phyloP scores from a whole-genome alignment of 1,284 basidiomycete species.

The Afroboletus lepidellus region DNA sequence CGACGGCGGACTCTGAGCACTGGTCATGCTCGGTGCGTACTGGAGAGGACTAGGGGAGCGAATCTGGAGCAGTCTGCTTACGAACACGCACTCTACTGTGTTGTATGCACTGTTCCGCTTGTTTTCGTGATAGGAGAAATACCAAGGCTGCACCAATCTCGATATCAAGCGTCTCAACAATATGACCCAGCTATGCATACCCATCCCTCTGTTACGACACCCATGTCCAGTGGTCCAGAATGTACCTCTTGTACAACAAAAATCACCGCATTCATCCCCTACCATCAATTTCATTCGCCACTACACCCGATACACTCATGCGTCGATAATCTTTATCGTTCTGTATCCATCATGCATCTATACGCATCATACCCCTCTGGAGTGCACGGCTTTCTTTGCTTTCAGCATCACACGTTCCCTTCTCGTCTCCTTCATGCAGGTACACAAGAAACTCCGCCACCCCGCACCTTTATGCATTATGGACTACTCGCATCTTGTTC shows the following conservation, averaged over 20 bases:
- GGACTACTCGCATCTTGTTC: constrained; percentile 29
- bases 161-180: constrained; percentile 15
- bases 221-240: constrained; percentile 8
- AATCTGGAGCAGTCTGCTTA: constrained; percentile 17
- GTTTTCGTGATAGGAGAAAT: constrained; percentile 36
- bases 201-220: constrained; percentile 5
- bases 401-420: constrained; percentile 12
- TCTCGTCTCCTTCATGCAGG: constrained; percentile 21
- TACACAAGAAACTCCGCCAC: constrained; percentile 20
- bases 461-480: constrained; percentile 30
- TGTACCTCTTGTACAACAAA: constrained; percentile 28
- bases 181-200: constrained; percentile 1
- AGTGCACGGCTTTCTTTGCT: constrained; percentile 13
- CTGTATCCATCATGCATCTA: constrained; percentile 37
- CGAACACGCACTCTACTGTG: constrained; percentile 26
- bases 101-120: constrained; percentile 31
- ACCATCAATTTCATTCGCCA: constrained; percentile 12
- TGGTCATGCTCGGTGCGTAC: constrained; percentile 19
- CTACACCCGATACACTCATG: constrained; percentile 31
- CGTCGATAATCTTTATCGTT: constrained; percentile 35
- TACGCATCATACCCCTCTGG: constrained; percentile 29
- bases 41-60: constrained; percentile 18
- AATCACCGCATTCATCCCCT: constrained; percentile 9
- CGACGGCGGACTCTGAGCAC: constrained; percentile 69
- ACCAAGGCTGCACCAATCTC: constrained; percentile 24